Evolutionary conservation across 1,139 yeast species (phyloP).

Genomic region (Pichia sp.): DNA sequence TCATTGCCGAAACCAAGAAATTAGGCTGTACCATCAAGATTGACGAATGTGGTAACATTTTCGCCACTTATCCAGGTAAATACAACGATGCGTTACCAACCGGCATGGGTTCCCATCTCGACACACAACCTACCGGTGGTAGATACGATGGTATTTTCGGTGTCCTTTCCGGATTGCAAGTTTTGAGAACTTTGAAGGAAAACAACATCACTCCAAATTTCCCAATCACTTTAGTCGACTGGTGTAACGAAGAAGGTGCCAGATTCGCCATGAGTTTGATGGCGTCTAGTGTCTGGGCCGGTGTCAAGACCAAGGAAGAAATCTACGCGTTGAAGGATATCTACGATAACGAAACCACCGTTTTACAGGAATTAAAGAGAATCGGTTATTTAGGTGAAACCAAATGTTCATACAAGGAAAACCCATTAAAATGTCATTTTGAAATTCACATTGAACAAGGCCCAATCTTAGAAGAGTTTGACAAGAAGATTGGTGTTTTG

Average conservation of each 20-base stretch:
- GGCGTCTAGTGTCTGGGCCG: constrained; percentile 70
- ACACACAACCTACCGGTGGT: constrained; percentile 81
- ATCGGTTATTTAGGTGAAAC: constrained; percentile 60
- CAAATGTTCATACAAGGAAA: constrained; percentile 45
- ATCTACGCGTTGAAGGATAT: constrained; percentile 53
- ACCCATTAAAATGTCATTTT: constrained; percentile 66
- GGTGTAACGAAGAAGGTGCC: constrained; percentile 84
- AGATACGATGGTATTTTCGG: constrained; percentile 73
- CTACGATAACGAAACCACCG: constrained; percentile 52
- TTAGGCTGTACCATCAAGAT: constrained; percentile 59
- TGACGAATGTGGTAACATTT: constrained; percentile 67
- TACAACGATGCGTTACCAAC: constrained; percentile 48
- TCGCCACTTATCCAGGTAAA: constrained; percentile 62
- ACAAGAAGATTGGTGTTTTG: constrained; percentile 61
- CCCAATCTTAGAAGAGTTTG: constrained; percentile 57
- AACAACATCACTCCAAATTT: constrained; percentile 56
- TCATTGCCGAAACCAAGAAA: constrained; percentile 46
- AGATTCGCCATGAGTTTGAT: constrained; percentile 66
- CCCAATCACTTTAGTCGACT: constrained; percentile 62
- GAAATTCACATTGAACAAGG: constrained; percentile 80
- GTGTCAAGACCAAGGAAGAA: constrained; percentile 42
- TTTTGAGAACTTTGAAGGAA: constrained; percentile 61
- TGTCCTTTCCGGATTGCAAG: constrained; percentile 65
- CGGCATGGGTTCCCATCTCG: constrained; percentile 72
- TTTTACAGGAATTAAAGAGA: constrained; percentile 53